phyloP scores from a whole-genome alignment of 495 filamentous ascomycete genomes.

The Achaetomiella virescens region DNA sequence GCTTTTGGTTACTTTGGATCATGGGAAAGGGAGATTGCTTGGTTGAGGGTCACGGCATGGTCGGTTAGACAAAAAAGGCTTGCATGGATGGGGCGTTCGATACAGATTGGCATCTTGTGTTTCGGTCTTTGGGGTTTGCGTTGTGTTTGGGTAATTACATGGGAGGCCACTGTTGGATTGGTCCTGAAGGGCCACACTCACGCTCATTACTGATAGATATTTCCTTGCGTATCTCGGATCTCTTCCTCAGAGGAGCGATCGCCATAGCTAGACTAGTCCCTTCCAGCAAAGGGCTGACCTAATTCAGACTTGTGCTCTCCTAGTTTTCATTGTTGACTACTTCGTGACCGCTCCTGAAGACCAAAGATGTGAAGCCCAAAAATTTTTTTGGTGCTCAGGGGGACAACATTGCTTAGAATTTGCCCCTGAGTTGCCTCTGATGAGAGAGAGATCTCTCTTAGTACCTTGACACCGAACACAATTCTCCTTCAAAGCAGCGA shows the following conservation, averaged over 20 bases:
- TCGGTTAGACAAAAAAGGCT: neutral
- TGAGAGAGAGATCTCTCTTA: too few relatives aligned
- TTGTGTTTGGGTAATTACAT: neutral
- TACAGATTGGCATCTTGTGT: neutral
- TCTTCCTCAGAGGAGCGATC: neutral
- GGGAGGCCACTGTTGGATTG: neutral
- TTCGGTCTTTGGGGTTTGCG: neutral
- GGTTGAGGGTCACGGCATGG: too few relatives aligned
- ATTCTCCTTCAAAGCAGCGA: too few relatives aligned
- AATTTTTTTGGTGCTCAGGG: too few relatives aligned
- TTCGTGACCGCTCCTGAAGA: too few relatives aligned
- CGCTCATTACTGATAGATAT: conserved; percentile 1
- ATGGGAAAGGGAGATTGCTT: neutral
- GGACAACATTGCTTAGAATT: too few relatives aligned
- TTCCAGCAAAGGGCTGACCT: too few relatives aligned
- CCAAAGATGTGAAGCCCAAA: too few relatives aligned
- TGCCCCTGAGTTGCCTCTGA: too few relatives aligned
- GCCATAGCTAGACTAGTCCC: neutral
- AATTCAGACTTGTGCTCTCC: too few relatives aligned
- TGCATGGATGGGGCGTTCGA: conserved; percentile 4
- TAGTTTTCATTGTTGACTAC: too few relatives aligned
- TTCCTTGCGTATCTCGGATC: neutral
- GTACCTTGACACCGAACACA: too few relatives aligned
- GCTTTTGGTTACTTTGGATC: neutral
- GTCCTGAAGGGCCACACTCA: neutral